These are phyloP conservation scores for Orbilia brochopaga DNA, from an alignment of 2,329 filamentous ascomycete genomes.

Conservation along the genomic window DNA sequence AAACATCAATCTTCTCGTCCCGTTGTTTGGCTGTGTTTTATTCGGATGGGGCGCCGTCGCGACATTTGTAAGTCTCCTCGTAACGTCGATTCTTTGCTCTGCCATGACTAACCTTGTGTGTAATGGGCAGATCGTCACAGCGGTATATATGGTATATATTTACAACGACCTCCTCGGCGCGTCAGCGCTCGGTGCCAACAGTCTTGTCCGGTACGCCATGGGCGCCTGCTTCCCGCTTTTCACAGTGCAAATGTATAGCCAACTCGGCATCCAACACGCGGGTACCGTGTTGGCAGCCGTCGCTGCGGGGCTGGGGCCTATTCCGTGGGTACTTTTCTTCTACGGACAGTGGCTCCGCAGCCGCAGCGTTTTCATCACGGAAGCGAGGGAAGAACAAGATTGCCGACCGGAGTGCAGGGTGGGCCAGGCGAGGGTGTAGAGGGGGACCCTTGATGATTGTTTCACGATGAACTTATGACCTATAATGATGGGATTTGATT, in stretches of 20 bases:
- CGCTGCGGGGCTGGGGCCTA: conserved; percentile 61
- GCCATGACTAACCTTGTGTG: conserved; percentile 59
- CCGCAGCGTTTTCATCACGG: conserved; percentile 32
- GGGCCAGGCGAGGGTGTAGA: background rate
- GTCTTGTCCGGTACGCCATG: conserved; percentile 65
- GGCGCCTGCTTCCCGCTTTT: conserved; percentile 68
- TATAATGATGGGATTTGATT: no score
- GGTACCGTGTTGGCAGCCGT: conserved; percentile 60
- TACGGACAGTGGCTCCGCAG: conserved; percentile 59
- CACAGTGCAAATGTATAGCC: conserved; percentile 63
- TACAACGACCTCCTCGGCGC: conserved; percentile 49
- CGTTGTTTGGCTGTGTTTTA: conserved; percentile 63
- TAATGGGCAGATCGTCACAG: conserved; percentile 33
- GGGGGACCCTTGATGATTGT: no score
- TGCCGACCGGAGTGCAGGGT: background rate
- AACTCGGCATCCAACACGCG: conserved; percentile 59
- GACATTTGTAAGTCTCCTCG: conserved; percentile 61
- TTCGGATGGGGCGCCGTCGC: conserved; percentile 69
- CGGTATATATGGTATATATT: conserved; percentile 36
- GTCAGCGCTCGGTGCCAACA: conserved; percentile 63
- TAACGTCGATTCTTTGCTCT: conserved; percentile 60
- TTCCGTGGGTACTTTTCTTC: conserved; percentile 65
- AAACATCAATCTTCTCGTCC: conserved; percentile 62
- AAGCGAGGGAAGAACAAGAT: background rate
- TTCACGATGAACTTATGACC: no score